Evolutionary conservation across 2,329 filamentous ascomycete species (phyloP).

Genomic region (Geosmithia morbida): DNA sequence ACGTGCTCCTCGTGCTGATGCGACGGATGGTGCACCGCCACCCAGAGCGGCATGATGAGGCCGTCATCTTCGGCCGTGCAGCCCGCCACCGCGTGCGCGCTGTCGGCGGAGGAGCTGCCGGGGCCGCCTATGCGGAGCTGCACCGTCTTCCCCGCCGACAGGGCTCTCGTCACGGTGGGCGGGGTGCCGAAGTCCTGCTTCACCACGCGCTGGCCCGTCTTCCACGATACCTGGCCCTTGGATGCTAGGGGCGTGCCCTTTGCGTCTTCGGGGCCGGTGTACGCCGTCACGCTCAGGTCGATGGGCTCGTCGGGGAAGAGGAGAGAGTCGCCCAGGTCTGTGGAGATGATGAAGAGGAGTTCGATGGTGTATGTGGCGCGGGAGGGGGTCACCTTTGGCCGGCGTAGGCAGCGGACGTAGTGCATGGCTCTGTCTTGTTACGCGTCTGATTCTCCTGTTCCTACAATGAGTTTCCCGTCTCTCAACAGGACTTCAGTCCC

Average conservation of each 20-base stretch:
- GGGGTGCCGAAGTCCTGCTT: constrained; percentile 16
- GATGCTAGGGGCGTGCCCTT: constrained; percentile 9
- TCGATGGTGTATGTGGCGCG: constrained; percentile 16
- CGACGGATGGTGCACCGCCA: constrained; percentile 15
- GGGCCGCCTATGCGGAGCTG: constrained; percentile 3
- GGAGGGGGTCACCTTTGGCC: constrained; percentile 21
- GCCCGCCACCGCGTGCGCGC: neutral
- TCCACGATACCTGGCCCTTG: constrained; percentile 12
- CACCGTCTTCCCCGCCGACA: constrained; percentile 8
- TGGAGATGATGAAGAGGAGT: constrained; percentile 39
- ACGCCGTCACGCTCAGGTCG: constrained; percentile 22
- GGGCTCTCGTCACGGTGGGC: constrained; percentile 9
- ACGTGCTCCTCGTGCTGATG: constrained; percentile 8
- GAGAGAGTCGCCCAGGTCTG: constrained; percentile 41
- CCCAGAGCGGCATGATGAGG: constrained; percentile 28
- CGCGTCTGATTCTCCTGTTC: no score
- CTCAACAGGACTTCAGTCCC: no score
- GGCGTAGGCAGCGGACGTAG: constrained; percentile 39
- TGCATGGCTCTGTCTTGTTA: constrained; percentile 27
- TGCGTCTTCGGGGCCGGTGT: constrained; percentile 6
- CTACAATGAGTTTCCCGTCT: no score
- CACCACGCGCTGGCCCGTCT: constrained; percentile 22
- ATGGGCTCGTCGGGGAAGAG: constrained; percentile 29
- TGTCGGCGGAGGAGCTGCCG: neutral
- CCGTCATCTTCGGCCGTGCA: constrained; percentile 11